Evolutionary conservation across 345 rosid species (phyloP), one percentile per base, ranked within the genome.

Genomic region (Populus pruinosa): DNA sequence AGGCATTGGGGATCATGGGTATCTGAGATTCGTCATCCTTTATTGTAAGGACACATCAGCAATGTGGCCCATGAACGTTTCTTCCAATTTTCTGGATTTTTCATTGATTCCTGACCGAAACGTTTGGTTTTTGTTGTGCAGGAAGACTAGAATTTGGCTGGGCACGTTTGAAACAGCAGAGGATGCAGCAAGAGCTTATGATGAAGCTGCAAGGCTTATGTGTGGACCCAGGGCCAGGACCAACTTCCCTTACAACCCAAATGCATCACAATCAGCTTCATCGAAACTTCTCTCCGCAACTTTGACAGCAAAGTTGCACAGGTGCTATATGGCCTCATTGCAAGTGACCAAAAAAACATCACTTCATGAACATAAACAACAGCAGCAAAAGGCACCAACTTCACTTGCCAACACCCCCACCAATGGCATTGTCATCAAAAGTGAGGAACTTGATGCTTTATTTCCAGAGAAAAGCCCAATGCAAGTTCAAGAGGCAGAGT

Each of bases 1-100:
- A 89, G 99, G 85, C 99, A 96, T 78, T 96, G 98, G 99, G 99
- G 99, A 18, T 96, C 99, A 49, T 96, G 99, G 99, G 99, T 96
- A 10, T 96, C 99, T 35, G 99, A 96, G 81, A 96, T 96, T 77
- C 99, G 98, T 33, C 99, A 96, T 67, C 99, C 99, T 67, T 77
- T 96, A 73, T 71, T 96, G 99, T 96, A 87, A 83, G 90, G 55
- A 27, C 25, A n/a, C 67, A 61, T 23, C 21, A 53, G 44, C 17
- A 18, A 56, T 14, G 9, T 21, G 50, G 47, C 9, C 43, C 20
- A 2, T 25, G 12, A 29, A 35, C 14, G 18, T 53, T 68, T 70
- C 67, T 3, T 2, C 1, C 23, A 20, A 20, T 27, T 61, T 75
- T 66, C 20, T 50, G 21, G 18, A 18, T 20, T 31, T 29, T 8